Evolutionary conservation across 1,139 yeast species (phyloP), one percentile per base, ranked within the genome.

Genomic region (Chernovozyma sophiae-reginae): DNA sequence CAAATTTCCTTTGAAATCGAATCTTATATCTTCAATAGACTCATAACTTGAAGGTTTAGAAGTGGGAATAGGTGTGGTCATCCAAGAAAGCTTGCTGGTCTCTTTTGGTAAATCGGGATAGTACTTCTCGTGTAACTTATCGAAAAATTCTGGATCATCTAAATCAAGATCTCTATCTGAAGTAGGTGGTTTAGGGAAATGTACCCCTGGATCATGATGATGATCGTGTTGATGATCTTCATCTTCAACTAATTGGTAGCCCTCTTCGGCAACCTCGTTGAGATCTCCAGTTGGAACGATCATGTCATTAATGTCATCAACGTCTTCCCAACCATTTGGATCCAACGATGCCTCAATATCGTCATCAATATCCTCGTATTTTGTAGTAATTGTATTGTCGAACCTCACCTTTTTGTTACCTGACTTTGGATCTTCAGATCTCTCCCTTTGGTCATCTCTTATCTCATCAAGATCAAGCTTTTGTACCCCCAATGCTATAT

Each of bases 21-120:
- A 94, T 43, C 99, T 65, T 58, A 92, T 68, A 42, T 86, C 81
- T 0, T 79, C 62, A 2, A 82, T 74, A 16, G 82, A 77, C 34
- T 80, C 83, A 44, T 81, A 80, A 0, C 78, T 64, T 2, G 71
- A 62, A 2, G 69, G 48, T 4, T 65, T 66, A 19, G 62, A 56
- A 14, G 60, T 62, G 35, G 81, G 79, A 23, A 73, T 46, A 1
- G 89, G 86, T 40, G 77, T 72, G 0, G 72, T 65, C 96, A 90
- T 90, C 98, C 98, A 92, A 38, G 90, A 84, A 40, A 94, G 59
- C 50, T 86, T 85, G 29, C 78, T 81, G 0, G 89, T 77, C 48
- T 92, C 96, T 37, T 72, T 78, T 3, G 96, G 95, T 39, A 92
- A 68, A 47, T 87, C 89, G 0, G 99, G 97, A 58, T 80, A 92